phyloP scores from a whole-genome alignment of 495 filamentous ascomycete species.

The Aspergillus taichungensis region DNA sequence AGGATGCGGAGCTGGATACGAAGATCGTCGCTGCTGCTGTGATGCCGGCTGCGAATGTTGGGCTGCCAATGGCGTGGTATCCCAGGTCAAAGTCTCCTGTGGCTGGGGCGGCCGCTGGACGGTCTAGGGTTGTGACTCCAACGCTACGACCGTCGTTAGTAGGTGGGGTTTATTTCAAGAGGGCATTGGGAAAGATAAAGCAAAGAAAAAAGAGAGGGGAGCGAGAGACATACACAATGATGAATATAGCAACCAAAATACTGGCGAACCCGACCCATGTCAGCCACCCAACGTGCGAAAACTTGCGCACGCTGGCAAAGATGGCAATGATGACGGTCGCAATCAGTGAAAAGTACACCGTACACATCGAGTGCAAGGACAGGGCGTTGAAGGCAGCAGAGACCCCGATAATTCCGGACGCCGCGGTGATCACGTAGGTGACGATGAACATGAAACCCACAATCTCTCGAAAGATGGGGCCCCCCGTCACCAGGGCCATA shows the following conservation, averaged over 20 bases:
- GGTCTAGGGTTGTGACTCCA: conserved; percentile 32
- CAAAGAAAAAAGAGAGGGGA: too few species aligned
- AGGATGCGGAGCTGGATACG: conserved; percentile 45
- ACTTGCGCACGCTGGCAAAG: conserved; percentile 30
- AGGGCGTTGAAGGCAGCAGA: conserved; percentile 44
- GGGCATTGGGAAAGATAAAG: too few species aligned
- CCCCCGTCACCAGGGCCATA: conserved; percentile 57
- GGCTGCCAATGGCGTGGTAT: conserved; percentile 25
- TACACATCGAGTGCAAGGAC: conserved; percentile 39
- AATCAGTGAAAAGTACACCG: conserved; percentile 32
- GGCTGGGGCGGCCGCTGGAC: conserved; percentile 30
- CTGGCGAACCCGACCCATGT: conserved; percentile 36
- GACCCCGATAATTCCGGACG: conserved; percentile 41
- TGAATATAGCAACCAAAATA: conserved; percentile 39
- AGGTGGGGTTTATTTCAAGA: too few species aligned
- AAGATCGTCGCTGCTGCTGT: conserved; percentile 34
- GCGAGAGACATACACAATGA: conserved; percentile 33
- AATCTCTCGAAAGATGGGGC: conserved; percentile 36
- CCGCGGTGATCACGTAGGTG: conserved; percentile 38
- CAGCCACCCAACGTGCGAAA: conserved; percentile 38
- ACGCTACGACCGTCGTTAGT: conserved; percentile 10
- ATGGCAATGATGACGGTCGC: conserved; percentile 58
- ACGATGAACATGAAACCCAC: conserved; percentile 38
- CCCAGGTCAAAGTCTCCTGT: conserved; percentile 38
- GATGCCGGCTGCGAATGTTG: conserved; percentile 30